A percentile compares a stretch with the other conserved stretches of the same genome.
phyloP scores from a whole-genome alignment of 176 grass and related monocot genomes.

The Avena eriantha region DNA sequence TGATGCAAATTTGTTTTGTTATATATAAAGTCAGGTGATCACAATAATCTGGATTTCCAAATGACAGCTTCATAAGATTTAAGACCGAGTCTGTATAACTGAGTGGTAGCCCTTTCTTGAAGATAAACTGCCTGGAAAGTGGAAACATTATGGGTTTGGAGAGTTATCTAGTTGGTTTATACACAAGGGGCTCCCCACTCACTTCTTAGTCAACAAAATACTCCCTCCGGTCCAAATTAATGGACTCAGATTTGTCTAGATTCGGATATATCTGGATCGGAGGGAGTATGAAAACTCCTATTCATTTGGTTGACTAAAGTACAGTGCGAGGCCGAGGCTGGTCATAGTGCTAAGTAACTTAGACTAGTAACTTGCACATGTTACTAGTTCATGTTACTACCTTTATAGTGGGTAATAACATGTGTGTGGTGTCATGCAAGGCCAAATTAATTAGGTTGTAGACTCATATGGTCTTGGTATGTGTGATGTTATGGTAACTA shows the following conservation, averaged over 20 bases:
- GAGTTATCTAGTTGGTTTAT: conserved; percentile 15
- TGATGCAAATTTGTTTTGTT: background rate
- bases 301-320: conserved; percentile 28
- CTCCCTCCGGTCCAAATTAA: too few relatives aligned
- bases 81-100: conserved; percentile 9
- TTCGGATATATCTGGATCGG: too few relatives aligned
- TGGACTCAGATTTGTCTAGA: too few relatives aligned
- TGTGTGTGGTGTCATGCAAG: too few relatives aligned
- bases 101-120: conserved; percentile 10
- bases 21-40: conserved; percentile 14
- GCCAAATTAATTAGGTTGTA: too few relatives aligned
- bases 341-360: too few relatives aligned
- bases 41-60: conserved; percentile 11
- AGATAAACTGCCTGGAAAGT: conserved; percentile 30
- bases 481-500: too few relatives aligned
- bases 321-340: background rate
- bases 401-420: too few relatives aligned
- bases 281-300: background rate
- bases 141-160: conserved; percentile 21
- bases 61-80: background rate
- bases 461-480: too few relatives aligned
- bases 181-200: background rate
- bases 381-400: too few relatives aligned
- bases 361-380: too few relatives aligned
- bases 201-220: conserved; percentile 18